These are phyloP conservation scores for Pulveroboletus sp. DNA, from an alignment of 768 basidiomycete species.

Conservation along the genomic window DNA sequence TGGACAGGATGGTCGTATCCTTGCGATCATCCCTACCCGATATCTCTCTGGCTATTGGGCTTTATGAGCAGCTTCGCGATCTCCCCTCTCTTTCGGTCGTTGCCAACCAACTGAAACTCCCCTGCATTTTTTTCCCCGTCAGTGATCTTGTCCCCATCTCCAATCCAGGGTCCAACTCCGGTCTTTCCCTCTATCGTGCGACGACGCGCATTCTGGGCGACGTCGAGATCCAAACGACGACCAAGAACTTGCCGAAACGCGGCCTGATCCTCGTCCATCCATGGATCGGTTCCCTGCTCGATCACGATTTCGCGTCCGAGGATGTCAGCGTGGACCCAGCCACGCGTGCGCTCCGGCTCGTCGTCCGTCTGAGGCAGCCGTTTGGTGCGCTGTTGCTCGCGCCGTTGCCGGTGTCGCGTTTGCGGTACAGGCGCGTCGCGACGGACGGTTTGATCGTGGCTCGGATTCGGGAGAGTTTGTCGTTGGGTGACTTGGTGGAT, in stretches of 20 bases:
- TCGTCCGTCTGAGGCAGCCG: constrained; percentile 1
- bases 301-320: background rate
- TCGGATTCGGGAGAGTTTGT: background rate
- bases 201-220: background rate
- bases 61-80: background rate
- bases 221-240: constrained; percentile 3
- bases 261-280: constrained; percentile 8
- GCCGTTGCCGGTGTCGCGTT: background rate
- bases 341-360: background rate
- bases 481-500: background rate
- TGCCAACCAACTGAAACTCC: background rate
- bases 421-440: constrained; percentile 7
- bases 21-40: background rate
- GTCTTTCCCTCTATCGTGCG: background rate
- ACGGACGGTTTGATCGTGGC: constrained; percentile 7
- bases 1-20: background rate
- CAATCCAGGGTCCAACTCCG: background rate
- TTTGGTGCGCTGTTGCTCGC: constrained; percentile 5
- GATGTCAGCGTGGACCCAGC: background rate
- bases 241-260: background rate
- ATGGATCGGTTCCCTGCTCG: constrained; percentile 10
- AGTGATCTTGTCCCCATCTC: background rate
- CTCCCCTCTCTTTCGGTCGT: background rate
- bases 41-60: background rate
- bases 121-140: constrained; percentile 4